A percentile compares a stretch with the other conserved stretches of the same genome.
phyloP scores from a whole-genome alignment of 2,329 filamentous ascomycete genomes.

The Aspergillus udagawae region DNA sequence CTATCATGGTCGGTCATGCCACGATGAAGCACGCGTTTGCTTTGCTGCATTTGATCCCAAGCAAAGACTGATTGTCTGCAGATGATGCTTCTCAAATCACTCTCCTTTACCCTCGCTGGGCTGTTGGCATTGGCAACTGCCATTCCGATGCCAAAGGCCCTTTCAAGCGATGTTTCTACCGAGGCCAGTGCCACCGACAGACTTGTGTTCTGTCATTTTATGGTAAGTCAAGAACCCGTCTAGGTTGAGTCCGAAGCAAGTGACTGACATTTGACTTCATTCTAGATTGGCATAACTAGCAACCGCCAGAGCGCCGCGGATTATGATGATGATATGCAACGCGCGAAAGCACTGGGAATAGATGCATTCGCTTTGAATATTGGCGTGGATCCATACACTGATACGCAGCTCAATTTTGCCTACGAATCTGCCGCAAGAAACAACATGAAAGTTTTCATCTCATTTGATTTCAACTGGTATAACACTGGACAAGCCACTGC shows the following conservation, averaged over 20 bases:
- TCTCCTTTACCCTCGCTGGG: constrained; percentile 15
- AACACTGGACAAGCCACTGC: constrained; percentile 31
- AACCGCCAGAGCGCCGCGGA: constrained; percentile 42
- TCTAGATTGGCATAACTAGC: constrained; percentile 44
- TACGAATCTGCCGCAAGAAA: constrained; percentile 47
- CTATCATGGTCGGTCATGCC: not conserved
- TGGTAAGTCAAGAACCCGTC: constrained; percentile 24
- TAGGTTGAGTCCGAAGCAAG: too few relatives aligned
- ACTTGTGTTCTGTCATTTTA: constrained; percentile 45
- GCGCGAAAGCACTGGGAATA: constrained; percentile 42
- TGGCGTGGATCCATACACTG: constrained; percentile 41
- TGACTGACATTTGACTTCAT: not conserved
- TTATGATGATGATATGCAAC: constrained; percentile 48
- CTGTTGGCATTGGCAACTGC: constrained; percentile 14
- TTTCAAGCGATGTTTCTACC: not conserved
- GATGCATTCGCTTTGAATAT: constrained; percentile 52
- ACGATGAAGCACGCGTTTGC: not conserved
- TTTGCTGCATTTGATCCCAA: not conserved
- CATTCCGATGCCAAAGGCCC: constrained; percentile 8
- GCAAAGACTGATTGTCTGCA: not conserved
- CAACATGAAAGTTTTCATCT: constrained; percentile 54
- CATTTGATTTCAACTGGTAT: constrained; percentile 55
- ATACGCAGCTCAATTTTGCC: constrained; percentile 47
- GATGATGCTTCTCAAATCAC: constrained; percentile 12
- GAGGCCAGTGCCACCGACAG: constrained; percentile 12